A percentile compares a stretch with the other conserved stretches of the same genome.
These are phyloP conservation scores for Fusarium sp. DNA, from an alignment of 2,329 filamentous ascomycete species.

Conservation along the genomic window DNA sequence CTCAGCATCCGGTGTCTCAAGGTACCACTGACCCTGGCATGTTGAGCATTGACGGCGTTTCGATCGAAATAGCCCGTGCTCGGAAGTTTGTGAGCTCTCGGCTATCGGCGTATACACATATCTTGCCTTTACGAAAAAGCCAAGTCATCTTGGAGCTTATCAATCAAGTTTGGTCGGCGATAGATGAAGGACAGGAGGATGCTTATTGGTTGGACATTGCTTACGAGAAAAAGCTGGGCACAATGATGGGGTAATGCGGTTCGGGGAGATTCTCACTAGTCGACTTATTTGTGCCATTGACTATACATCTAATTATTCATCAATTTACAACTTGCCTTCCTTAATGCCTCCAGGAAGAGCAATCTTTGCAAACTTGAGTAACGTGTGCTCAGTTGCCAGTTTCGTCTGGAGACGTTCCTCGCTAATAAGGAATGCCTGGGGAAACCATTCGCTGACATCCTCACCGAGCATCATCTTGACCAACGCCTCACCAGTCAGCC, in stretches of 20 bases:
- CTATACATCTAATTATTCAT: accelerated
- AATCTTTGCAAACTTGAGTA: neutral
- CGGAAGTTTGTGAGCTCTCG: slow-evolving; percentile 4
- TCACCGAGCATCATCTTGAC: slow-evolving; percentile 44
- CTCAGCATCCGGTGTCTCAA: accelerated
- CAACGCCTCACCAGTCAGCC: slow-evolving; percentile 60
- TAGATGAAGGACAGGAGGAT: neutral
- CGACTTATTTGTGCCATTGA: neutral
- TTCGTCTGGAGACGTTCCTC: slow-evolving; percentile 7
- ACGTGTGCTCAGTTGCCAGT: slow-evolving; percentile 1
- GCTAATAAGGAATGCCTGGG: slow-evolving; percentile 17
- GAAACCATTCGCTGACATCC: slow-evolving; percentile 38
- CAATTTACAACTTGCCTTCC: neutral
- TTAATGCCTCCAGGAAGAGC: neutral
- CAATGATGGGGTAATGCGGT: slow-evolving; percentile 1
- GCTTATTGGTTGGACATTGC: slow-evolving; percentile 14
- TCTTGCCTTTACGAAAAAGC: slow-evolving; percentile 2
- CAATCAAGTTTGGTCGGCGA: slow-evolving; percentile 7
- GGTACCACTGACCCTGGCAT: neutral
- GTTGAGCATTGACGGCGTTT: neutral
- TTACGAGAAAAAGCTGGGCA: slow-evolving; percentile 12
- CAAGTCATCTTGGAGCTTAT: slow-evolving; percentile 2
- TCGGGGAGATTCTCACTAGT: accelerated
- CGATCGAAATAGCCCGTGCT: neutral
- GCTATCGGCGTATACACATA: slow-evolving; percentile 7